Percentiles rank a stretch among this genome's conserved stretches.
These are phyloP conservation scores for Schwanniomyces etchellsii DNA, from an alignment of 1,139 yeast genomes.

Conservation along the genomic window DNA sequence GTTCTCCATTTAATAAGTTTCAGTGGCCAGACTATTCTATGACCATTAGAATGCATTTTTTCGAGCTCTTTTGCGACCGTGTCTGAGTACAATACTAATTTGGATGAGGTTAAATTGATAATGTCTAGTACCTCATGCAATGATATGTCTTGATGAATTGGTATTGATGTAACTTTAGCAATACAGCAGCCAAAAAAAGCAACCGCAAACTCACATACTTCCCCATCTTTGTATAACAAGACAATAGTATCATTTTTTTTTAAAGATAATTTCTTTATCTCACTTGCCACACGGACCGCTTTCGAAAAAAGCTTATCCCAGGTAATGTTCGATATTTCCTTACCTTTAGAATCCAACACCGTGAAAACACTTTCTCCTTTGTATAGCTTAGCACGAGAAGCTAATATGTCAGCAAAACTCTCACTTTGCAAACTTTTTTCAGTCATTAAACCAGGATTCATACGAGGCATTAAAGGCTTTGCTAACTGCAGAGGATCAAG, in stretches of 20 bases:
- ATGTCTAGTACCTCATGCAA: conserved; percentile 66
- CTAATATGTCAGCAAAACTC: conserved; percentile 64
- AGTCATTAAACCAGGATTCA: conserved; percentile 22
- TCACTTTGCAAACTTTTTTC: conserved; percentile 30
- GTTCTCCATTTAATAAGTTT: conserved; percentile 72
- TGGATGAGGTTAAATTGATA: conserved; percentile 69
- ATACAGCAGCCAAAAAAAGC: conserved; percentile 89
- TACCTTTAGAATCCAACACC: conserved; percentile 72
- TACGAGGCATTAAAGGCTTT: conserved; percentile 58
- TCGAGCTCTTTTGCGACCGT: conserved; percentile 68
- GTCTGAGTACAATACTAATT: conserved; percentile 77
- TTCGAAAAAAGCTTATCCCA: conserved; percentile 88
- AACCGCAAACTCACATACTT: conserved; percentile 77
- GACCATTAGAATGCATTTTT: conserved; percentile 37
- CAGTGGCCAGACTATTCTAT: conserved; percentile 37
- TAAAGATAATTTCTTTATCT: conserved; percentile 60
- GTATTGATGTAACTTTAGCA: conserved; percentile 94
- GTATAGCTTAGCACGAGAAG: conserved; percentile 64
- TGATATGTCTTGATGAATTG: conserved; percentile 71
- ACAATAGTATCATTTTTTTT: conserved; percentile 82
- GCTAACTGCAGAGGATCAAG: conserved; percentile 40
- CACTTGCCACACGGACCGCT: conserved; percentile 86
- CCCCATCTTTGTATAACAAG: conserved; percentile 76
- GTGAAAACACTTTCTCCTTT: conserved; percentile 68
- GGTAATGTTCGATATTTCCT: conserved; percentile 66